These are phyloP conservation scores for Nigrospora sphaerica DNA, from an alignment of 2,329 filamentous ascomycete genomes.

Conservation along the genomic window DNA sequence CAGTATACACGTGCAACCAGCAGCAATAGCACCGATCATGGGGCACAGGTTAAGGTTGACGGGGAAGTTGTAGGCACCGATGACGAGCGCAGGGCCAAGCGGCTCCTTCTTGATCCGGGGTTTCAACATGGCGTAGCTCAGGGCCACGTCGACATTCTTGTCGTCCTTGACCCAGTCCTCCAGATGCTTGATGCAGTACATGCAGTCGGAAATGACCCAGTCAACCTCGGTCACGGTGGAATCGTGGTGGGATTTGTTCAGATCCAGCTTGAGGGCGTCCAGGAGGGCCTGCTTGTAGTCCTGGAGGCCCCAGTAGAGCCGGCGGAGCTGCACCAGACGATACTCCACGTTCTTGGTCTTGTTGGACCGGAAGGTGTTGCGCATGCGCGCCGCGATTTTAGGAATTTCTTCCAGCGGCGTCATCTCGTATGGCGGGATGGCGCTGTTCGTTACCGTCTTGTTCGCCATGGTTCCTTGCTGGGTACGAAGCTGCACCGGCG, in stretches of 20 bases:
- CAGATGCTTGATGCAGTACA: constrained; percentile 71
- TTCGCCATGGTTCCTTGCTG: constrained; percentile 27
- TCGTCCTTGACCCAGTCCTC: constrained; percentile 82
- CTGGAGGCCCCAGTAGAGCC: constrained; percentile 87
- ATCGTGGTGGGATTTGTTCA: constrained; percentile 74
- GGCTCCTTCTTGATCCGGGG: constrained; percentile 83
- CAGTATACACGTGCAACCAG: constrained; percentile 80
- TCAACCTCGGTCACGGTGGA: constrained; percentile 66
- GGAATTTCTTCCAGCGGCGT: constrained; percentile 64
- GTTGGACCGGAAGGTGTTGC: constrained; percentile 66
- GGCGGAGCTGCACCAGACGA: constrained; percentile 78
- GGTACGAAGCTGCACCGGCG: background rate
- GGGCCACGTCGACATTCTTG: constrained; percentile 58
- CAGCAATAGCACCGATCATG: constrained; percentile 82
- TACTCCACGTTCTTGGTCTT: constrained; percentile 79
- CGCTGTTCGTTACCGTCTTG: constrained; percentile 32
- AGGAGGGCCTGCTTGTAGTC: constrained; percentile 69
- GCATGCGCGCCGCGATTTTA: constrained; percentile 50
- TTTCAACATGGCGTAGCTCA: constrained; percentile 61
- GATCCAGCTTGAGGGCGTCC: constrained; percentile 69
- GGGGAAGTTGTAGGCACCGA: constrained; percentile 93
- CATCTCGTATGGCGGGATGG: constrained; percentile 43
- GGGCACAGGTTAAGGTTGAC: constrained; percentile 73
- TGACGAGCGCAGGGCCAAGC: constrained; percentile 73
- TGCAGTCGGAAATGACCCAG: constrained; percentile 74